These are phyloP conservation scores for Echeveria elegans DNA, from an alignment of 164 flowering plant species.

Conservation along the genomic window DNA sequence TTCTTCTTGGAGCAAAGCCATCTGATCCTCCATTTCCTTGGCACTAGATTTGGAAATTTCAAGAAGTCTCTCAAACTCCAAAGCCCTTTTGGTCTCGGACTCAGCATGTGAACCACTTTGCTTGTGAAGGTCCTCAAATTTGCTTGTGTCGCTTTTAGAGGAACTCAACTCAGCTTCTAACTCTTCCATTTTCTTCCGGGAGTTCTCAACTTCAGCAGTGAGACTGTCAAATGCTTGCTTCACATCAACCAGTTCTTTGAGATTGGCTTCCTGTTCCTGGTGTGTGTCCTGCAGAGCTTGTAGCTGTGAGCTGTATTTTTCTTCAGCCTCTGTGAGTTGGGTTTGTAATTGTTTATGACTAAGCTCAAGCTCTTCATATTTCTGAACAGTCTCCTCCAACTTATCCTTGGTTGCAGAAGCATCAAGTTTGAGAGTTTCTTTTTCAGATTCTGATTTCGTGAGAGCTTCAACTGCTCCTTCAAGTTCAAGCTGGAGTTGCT, in stretches of 20 bases:
- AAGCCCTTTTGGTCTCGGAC: conserved; percentile 48
- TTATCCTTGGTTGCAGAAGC: conserved; percentile 35
- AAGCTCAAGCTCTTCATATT: conserved; percentile 47
- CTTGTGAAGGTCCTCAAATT: conserved; percentile 59
- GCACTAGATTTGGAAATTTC: conserved; percentile 47
- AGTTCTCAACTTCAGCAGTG: conserved; percentile 52
- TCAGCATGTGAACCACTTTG: conserved; percentile 57
- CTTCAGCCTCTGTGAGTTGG: conserved; percentile 40
- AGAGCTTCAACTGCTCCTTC: conserved; percentile 39
- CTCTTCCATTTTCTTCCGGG: conserved; percentile 52
- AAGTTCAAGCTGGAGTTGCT: conserved; percentile 62
- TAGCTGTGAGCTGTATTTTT: conserved; percentile 38
- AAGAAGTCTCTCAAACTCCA: conserved; percentile 63
- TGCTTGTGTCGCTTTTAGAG: conserved; percentile 44
- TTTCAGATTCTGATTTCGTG: conserved; percentile 59
- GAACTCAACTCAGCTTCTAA: conserved; percentile 48
- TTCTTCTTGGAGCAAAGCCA: conserved; percentile 54
- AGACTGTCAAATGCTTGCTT: conserved; percentile 57
- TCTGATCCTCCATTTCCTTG: conserved; percentile 60
- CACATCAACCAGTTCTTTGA: conserved; percentile 53
- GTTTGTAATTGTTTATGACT: conserved; percentile 44
- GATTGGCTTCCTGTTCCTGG: conserved; percentile 48
- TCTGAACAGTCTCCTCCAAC: conserved; percentile 41
- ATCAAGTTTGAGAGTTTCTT: conserved; percentile 38
- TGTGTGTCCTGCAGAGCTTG: conserved; percentile 48